These are phyloP conservation scores for Diplosphaera chodatii DNA, from an alignment of 139 green algal genomes.

Conservation along the genomic window DNA sequence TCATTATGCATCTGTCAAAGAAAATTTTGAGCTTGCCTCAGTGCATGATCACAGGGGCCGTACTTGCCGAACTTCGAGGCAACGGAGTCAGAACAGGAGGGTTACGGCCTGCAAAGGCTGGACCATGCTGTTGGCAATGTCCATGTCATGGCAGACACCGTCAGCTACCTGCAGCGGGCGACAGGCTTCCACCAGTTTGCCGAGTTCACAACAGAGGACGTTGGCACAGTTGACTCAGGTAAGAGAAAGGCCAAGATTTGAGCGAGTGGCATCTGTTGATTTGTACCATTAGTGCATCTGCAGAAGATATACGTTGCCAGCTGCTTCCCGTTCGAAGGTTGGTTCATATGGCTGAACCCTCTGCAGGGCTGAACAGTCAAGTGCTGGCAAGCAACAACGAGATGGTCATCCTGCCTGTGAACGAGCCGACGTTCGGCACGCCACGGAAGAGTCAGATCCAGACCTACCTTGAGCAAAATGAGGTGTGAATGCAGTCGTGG, in stretches of 20 bases:
- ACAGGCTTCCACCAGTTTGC: constrained; percentile 95
- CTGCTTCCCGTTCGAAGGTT: too few relatives aligned
- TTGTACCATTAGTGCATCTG: too few relatives aligned
- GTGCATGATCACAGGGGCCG: constrained; percentile 33
- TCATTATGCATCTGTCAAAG: too few relatives aligned
- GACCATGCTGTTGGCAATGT: constrained; percentile 98
- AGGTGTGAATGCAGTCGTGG: too few relatives aligned
- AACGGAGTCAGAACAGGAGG: constrained; percentile 31
- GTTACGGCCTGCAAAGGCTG: constrained; percentile 75
- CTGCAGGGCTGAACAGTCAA: constrained; percentile 80
- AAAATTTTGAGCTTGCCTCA: too few relatives aligned
- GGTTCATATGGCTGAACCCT: too few relatives aligned
- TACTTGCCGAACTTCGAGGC: constrained; percentile 76
- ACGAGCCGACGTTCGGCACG: constrained; percentile 94
- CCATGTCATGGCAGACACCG: constrained; percentile 55
- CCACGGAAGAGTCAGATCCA: constrained; percentile 63
- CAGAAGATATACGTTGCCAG: too few relatives aligned
- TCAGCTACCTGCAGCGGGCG: constrained; percentile 72
- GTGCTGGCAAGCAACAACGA: constrained; percentile 94
- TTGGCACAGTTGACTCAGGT: constrained; percentile 86
- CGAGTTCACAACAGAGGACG: constrained; percentile 94
- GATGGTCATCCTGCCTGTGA: constrained; percentile 91
- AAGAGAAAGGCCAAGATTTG: too few relatives aligned
- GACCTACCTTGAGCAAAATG: constrained; percentile 98
- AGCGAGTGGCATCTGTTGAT: too few relatives aligned